A percentile compares a stretch with the other conserved stretches of the same genome.
phyloP scores from a whole-genome alignment of 371 early-diverging fungal species.

The Umbelopsis sp. region DNA sequence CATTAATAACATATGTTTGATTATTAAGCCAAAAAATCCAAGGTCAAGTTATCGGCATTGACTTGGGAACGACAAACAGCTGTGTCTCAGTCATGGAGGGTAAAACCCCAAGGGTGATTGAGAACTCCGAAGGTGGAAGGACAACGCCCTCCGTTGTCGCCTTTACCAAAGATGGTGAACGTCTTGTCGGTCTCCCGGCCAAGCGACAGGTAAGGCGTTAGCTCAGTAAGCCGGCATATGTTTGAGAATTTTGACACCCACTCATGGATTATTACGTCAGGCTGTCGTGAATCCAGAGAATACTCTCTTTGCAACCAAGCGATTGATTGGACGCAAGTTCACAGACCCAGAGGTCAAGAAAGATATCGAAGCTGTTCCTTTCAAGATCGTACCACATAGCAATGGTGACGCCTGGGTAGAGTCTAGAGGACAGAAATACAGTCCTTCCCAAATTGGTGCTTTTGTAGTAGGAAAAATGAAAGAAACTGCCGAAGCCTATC shows the following conservation, averaged over 20 bases:
- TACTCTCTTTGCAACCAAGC: constrained; percentile 95
- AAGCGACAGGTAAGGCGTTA: constrained; percentile 80
- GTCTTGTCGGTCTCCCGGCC: constrained; percentile 95
- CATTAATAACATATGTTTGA: no score
- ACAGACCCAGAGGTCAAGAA: constrained; percentile 85
- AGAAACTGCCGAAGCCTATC: constrained; percentile 89
- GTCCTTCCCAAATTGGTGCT: constrained; percentile 95
- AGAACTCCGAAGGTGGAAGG: constrained; percentile 94
- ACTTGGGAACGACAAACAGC: constrained; percentile 99
- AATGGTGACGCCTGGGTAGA: constrained; percentile 99
- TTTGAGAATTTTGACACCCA: background rate
- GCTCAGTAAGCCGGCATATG: background rate
- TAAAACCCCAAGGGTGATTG: constrained; percentile 95
- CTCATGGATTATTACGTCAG: constrained; percentile 31
- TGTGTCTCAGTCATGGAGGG: constrained; percentile 99
- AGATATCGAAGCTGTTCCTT: constrained; percentile 87
- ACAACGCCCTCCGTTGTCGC: constrained; percentile 99
- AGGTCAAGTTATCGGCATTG: constrained; percentile 98
- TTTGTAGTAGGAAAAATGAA: constrained; percentile 97
- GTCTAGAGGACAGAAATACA: constrained; percentile 88
- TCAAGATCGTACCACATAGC: constrained; percentile 86
- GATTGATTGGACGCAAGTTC: constrained; percentile 95
- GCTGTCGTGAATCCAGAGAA: constrained; percentile 94
- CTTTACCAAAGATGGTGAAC: constrained; percentile 89
- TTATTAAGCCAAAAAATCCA: constrained; percentile 69